Conservation (phyloP, 73 alveolate genomes). For the Symbiodinium pilosum region DNA sequence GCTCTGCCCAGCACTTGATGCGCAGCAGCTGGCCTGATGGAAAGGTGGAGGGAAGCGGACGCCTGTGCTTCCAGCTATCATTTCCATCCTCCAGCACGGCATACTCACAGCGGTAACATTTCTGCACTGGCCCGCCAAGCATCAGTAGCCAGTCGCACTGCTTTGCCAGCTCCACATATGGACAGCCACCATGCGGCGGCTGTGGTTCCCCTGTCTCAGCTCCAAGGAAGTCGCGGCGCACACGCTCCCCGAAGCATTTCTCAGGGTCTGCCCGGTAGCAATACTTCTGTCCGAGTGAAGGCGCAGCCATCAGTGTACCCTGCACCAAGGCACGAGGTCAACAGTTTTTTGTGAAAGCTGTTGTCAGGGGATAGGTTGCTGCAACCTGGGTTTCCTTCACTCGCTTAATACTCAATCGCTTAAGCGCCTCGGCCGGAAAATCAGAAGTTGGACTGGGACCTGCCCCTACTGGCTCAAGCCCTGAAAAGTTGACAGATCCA, state of each 20-base stretch:
- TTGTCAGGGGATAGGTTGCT: too few relatives aligned
- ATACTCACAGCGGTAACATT: background rate
- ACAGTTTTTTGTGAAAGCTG: too few relatives aligned
- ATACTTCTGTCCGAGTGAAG: background rate
- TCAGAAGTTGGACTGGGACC: too few relatives aligned
- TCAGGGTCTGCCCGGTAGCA: background rate
- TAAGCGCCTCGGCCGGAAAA: too few relatives aligned
- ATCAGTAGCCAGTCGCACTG: constrained; percentile 15
- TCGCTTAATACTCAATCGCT: too few relatives aligned
- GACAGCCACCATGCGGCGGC: background rate
- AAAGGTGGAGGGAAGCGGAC: background rate
- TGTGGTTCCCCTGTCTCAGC: background rate
- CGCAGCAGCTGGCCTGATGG: background rate
- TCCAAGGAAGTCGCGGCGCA: background rate
- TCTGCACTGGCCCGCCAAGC: background rate
- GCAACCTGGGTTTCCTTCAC: too few relatives aligned
- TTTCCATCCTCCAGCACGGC: background rate
- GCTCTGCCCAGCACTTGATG: background rate
- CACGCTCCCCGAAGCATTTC: background rate
- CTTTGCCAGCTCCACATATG: background rate
- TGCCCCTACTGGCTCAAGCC: too few relatives aligned
- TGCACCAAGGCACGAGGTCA: too few relatives aligned
- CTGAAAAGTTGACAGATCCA: too few relatives aligned
- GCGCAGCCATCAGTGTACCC: background rate
- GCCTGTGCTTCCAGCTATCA: background rate